Base-by-base conservation (phyloP, 1,139 yeast species). In the Pichia sp. region DNA sequence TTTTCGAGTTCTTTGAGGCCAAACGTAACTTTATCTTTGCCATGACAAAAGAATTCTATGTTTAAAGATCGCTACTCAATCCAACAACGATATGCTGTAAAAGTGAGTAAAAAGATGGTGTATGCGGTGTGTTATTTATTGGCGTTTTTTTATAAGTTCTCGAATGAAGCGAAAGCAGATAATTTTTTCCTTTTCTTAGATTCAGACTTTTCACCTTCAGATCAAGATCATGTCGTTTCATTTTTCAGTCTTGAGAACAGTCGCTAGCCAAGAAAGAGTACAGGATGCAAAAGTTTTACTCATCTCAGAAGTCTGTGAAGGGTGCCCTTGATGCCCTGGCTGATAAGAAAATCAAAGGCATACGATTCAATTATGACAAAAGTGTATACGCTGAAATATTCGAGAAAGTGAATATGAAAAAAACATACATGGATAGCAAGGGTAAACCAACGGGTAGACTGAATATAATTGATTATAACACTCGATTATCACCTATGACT, bases 401-500 rank as follows among this genome's bases (percentile, higher is more conserved):
- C 5, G 77, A 80, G 46, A 73, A 70, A 54, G 64, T 80, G 23
- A 64, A 75, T 30, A 68, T 83, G 53, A 68, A 67, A 41, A 55
- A 67, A 3, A 70, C 72, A 44, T 84, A 82, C 61, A 73, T 77
- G 4, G 63, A 73, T 52, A 26, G 49, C 4, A 29, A 49, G 13
- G 53, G 56, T 5, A 49, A 48, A 8, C 51, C 58, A 2, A 50
- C 54, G 8, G 51, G 55, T 1, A 65, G 71, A 19, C 71, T 84
- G 19, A 82, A 85, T 54, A 78, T 89, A 3, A 65, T 89, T 6
- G 96, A 89, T 62, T 75, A 82, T 15, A 85, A 84, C 64, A 77
- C 90, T 0, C 80, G 82, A 1, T 73, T 72, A 47, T 86, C 87
- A 4, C 64, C 78, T 6, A 72, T 81, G 43, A 75, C 86, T 0